phyloP scores from a whole-genome alignment of 768 basidiomycete genomes.

The Boletus pseudopeckii region DNA sequence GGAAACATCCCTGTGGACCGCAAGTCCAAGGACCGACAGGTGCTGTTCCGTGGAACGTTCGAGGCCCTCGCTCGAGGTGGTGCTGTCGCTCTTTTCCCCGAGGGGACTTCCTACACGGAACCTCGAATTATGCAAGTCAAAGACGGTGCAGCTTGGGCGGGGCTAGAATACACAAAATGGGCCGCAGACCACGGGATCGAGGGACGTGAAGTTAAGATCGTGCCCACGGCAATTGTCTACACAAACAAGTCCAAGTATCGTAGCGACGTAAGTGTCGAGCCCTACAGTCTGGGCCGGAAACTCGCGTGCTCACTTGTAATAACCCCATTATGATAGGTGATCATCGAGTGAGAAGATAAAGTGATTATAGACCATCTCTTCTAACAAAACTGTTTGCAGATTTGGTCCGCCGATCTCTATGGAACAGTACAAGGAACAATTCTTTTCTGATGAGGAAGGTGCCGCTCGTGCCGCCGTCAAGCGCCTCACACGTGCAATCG shows the following conservation, averaged over 20 bases:
- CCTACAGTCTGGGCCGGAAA: constrained; percentile 16
- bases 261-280: constrained; percentile 61
- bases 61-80: constrained; percentile 76
- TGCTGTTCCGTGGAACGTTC: constrained; percentile 85
- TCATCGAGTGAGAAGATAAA: constrained; percentile 58
- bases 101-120: constrained; percentile 91
- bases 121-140: constrained; percentile 90
- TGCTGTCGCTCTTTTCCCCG: constrained; percentile 91
- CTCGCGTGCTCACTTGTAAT: constrained; percentile 10
- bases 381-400: constrained; percentile 39
- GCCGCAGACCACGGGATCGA: constrained; percentile 51
- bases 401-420: constrained; percentile 80
- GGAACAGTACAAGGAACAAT: constrained; percentile 72
- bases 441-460: constrained; percentile 65
- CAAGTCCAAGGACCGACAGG: constrained; percentile 87
- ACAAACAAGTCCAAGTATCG: constrained; percentile 96
- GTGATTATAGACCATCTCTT: constrained; percentile 3
- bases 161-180: constrained; percentile 89
- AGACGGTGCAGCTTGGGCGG: constrained; percentile 94
- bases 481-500: constrained; percentile 72
- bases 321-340: constrained; percentile 44
- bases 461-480: constrained; percentile 80
- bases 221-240: constrained; percentile 90
- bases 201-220: constrained; percentile 50
- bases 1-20: constrained; percentile 99